Evolutionary conservation across 345 rosid genomes (phyloP), one percentile per base, ranked within the genome.

Genomic region (Populus tremula): DNA sequence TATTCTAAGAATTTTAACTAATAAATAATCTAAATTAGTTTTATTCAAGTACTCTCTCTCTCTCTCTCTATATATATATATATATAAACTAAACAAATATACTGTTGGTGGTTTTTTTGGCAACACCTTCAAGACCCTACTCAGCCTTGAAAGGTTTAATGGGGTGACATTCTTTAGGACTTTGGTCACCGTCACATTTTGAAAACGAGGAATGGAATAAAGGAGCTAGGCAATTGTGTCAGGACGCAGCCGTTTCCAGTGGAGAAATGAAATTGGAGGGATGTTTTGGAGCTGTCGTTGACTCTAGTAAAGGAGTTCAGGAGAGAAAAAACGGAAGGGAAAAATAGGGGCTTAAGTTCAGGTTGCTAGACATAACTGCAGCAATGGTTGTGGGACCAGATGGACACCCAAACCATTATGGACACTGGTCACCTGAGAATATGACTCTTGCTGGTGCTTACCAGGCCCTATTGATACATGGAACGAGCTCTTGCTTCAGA

Each of bases 401-500:
- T 79, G 92, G 92, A 35, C 83, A 73, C 35, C 91, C 92, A 0
- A 81, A 76, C 73, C 76, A 71, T 2, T 79, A 90, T 79, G 92
- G 92, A 35, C 83, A 73, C 35, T 80, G 67, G 67, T 31, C 35
- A 25, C 74, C 69, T 56, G 75, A 43, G 72, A 88, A 86, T 69
- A 74, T 61, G 21, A 59, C 78, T 0, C 47, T 79, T 5, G 82
- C 79, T 88, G 96, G 96, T 91, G 96, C 85, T 86, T 90, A 83
- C 96, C 97, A 12, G 94, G 96, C 54, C 90, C 97, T 20, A 75
- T 89, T 11, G 93, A 88, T 69, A 84, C 89, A 31, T 87, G 88
- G 97, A 93, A 93, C 72, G 92, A 93, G 82, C 78, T 91, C 70
- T 84, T 91, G 84, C 87, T 87, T 35, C 76, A 87, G 61, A 82